phyloP scores from a whole-genome alignment of 768 basidiomycete species.

The Trametes elegans region DNA sequence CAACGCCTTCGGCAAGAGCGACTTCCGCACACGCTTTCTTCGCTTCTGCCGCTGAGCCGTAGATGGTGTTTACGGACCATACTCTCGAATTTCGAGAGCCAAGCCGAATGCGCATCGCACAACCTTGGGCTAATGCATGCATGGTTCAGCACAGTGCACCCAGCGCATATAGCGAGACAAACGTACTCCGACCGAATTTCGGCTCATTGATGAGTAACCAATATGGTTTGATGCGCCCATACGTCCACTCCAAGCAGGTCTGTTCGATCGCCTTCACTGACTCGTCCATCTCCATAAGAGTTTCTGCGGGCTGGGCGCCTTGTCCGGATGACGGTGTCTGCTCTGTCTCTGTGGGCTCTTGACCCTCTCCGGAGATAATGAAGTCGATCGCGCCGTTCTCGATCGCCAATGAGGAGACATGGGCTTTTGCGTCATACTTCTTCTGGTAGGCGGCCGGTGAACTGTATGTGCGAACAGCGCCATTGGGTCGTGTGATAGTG shows the following conservation, averaged over 20 bases:
- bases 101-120: constrained; percentile 54
- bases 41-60: constrained; percentile 42
- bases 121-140: constrained; percentile 41
- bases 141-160: constrained; percentile 20
- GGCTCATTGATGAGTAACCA: constrained; percentile 53
- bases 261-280: constrained; percentile 45
- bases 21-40: constrained; percentile 50
- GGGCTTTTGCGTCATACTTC: constrained; percentile 52
- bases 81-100: constrained; percentile 48
- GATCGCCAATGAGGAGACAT: constrained; percentile 52
- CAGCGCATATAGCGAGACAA: constrained; percentile 20
- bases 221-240: constrained; percentile 46
- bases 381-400: constrained; percentile 63
- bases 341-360: constrained; percentile 31
- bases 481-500: constrained; percentile 57
- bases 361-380: constrained; percentile 44
- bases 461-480: constrained; percentile 49
- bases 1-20: constrained; percentile 51
- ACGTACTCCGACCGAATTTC: constrained; percentile 42
- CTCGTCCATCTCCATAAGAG: constrained; percentile 1
- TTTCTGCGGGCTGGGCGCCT: background rate
- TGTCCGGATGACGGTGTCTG: constrained; percentile 5
- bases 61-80: constrained; percentile 49
- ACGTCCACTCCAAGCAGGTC: constrained; percentile 55
- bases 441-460: constrained; percentile 44